These are phyloP conservation scores for Kurtzmaniella quercitrusa DNA, from an alignment of 1,139 yeast species.

Conservation along the genomic window DNA sequence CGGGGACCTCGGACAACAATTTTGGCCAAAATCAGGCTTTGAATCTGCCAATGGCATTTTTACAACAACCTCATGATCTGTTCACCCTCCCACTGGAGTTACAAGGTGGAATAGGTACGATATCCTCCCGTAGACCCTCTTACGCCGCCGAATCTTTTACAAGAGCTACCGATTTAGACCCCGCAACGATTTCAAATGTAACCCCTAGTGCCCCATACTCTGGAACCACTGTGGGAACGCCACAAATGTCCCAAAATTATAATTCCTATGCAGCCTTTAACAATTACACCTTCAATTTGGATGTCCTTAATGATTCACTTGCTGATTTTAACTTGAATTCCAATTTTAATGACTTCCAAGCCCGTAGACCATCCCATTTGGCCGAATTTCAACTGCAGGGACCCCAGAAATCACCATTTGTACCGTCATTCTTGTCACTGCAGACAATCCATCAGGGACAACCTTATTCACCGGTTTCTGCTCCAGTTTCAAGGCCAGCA, in stretches of 20 bases:
- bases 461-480: background rate
- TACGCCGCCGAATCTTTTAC: constrained; percentile 61
- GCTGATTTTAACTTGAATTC: constrained; percentile 32
- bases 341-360: constrained; percentile 38
- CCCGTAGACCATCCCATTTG: constrained; percentile 43
- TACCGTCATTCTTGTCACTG: constrained; percentile 6
- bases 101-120: constrained; percentile 62
- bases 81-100: constrained; percentile 55
- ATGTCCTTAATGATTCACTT: constrained; percentile 32
- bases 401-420: constrained; percentile 9
- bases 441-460: constrained; percentile 5
- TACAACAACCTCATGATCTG: constrained; percentile 12
- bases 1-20: background rate
- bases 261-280: constrained; percentile 24
- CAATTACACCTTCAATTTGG: constrained; percentile 19
- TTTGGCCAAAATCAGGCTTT: constrained; percentile 4
- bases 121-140: constrained; percentile 60
- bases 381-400: constrained; percentile 25
- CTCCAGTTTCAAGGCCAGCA: background rate
- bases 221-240: background rate
- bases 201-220: background rate
- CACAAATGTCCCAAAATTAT: constrained; percentile 3
- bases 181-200: background rate
- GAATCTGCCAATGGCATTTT: constrained; percentile 2
- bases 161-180: constrained; percentile 19